These are phyloP conservation scores for Priceomyces fermenticarens DNA, from an alignment of 805 yeast species.

Conservation along the genomic window DNA sequence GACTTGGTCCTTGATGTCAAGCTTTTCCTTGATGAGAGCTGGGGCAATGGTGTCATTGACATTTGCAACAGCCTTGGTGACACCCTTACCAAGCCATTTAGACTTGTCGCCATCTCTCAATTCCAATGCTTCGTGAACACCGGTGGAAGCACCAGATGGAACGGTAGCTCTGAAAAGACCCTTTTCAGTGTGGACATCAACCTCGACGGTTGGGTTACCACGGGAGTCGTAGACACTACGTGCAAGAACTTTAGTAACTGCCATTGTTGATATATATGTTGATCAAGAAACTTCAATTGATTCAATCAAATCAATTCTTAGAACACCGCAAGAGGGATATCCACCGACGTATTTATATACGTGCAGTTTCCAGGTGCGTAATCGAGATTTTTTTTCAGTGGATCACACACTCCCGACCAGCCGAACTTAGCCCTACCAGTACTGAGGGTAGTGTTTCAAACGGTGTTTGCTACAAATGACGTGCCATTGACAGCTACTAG, in stretches of 20 bases:
- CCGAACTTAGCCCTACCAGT: conserved; percentile 9
- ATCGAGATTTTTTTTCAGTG: conserved; percentile 6
- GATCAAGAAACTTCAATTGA: neutral
- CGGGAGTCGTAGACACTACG: conserved; percentile 99
- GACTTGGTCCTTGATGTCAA: conserved; percentile 84
- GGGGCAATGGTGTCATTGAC: conserved; percentile 95
- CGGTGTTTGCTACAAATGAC: neutral
- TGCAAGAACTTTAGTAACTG: conserved; percentile 83
- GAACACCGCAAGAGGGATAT: neutral
- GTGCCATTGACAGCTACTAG: too few relatives aligned
- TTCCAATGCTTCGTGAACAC: conserved; percentile 97
- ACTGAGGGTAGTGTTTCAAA: neutral
- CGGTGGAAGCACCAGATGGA: conserved; percentile 99
- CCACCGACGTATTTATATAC: conserved; percentile 5
- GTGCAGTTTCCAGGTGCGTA: conserved; percentile 1
- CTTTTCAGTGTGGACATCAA: conserved; percentile 86
- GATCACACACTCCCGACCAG: conserved; percentile 25
- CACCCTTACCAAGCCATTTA: conserved; percentile 99
- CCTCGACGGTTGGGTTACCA: conserved; percentile 99
- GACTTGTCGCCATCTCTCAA: conserved; percentile 97
- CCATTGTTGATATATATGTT: conserved; percentile 46
- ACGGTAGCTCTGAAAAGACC: conserved; percentile 97
- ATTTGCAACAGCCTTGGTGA: conserved; percentile 91
- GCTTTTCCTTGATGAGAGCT: conserved; percentile 74
- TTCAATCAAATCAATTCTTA: neutral